Conservation (phyloP, 2,329 filamentous ascomycete genomes). For the Didymella keratinophila region DNA sequence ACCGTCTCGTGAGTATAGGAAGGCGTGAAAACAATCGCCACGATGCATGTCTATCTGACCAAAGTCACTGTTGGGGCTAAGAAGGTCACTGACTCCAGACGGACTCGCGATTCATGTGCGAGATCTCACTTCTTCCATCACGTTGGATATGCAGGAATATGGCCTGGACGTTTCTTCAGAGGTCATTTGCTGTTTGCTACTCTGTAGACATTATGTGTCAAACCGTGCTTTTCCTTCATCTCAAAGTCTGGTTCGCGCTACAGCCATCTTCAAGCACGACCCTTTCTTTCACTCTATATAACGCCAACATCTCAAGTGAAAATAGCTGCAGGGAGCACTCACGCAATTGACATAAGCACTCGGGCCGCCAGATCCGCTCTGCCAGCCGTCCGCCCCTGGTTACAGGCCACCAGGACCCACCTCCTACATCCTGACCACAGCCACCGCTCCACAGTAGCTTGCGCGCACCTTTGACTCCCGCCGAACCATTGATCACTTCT, state of each 20-base stretch:
- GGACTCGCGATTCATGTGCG: too few species aligned
- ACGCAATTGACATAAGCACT: not conserved
- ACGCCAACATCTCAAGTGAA: not conserved
- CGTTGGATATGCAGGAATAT: not conserved
- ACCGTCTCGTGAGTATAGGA: not conserved
- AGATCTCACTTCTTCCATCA: too few species aligned
- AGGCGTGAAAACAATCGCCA: too few species aligned
- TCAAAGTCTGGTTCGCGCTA: conserved; percentile 6
- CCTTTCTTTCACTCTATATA: conserved; percentile 2
- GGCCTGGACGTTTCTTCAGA: not conserved
- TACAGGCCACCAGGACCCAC: not conserved
- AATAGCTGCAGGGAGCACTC: not conserved
- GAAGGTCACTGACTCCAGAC: too few species aligned
- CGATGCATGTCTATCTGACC: too few species aligned
- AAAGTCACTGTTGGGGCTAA: not conserved
- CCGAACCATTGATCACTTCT: not conserved
- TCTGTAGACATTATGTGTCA: not conserved
- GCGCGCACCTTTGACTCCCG: not conserved
- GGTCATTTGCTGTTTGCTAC: not conserved
- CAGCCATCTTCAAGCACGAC: not conserved
- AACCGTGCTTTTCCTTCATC: not conserved
- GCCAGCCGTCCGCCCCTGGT: conserved; percentile 1
- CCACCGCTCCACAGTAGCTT: not conserved
- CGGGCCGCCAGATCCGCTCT: not conserved
- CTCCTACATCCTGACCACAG: conserved; percentile 5